Percentiles rank a stretch among this genome's conserved stretches.
These are phyloP conservation scores for Celoporthe dispersa DNA, from an alignment of 2,329 filamentous ascomycete species.

Conservation along the genomic window DNA sequence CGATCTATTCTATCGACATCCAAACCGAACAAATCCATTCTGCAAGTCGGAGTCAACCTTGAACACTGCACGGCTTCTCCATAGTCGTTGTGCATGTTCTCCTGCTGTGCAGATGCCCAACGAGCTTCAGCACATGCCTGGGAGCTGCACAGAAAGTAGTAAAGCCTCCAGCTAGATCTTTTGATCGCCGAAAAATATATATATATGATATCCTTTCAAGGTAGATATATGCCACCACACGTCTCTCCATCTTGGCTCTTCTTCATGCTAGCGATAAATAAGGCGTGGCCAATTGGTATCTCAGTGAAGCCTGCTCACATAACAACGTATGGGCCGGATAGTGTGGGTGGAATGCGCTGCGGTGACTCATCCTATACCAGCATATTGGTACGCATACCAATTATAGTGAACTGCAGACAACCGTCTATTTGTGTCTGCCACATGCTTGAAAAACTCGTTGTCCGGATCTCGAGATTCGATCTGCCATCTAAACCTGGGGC, in stretches of 20 bases:
- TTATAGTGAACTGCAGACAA: neutral
- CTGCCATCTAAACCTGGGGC: neutral
- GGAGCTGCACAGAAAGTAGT: too few species aligned
- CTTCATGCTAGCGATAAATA: too few species aligned
- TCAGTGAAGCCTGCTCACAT: too few species aligned
- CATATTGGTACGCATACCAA: neutral
- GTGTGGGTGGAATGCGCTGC: neutral
- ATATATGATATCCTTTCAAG: too few species aligned
- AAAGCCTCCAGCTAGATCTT: too few species aligned
- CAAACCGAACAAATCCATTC: neutral
- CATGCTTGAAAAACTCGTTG: neutral
- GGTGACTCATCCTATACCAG: neutral
- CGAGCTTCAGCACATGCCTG: too few species aligned
- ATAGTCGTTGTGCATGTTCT: too few species aligned
- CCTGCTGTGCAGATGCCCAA: too few species aligned
- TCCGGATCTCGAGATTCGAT: neutral
- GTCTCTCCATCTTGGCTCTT: too few species aligned
- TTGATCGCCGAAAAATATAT: too few species aligned
- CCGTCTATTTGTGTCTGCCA: neutral
- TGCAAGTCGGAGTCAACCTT: neutral
- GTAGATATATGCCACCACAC: too few species aligned
- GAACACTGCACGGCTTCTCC: neutral
- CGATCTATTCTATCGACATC: neutral
- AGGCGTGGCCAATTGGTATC: too few species aligned
- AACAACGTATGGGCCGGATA: neutral